A percentile compares a stretch with the other conserved stretches of the same genome.
phyloP scores from a whole-genome alignment of 495 filamentous ascomycete species.

The Terfezia boudieri region DNA sequence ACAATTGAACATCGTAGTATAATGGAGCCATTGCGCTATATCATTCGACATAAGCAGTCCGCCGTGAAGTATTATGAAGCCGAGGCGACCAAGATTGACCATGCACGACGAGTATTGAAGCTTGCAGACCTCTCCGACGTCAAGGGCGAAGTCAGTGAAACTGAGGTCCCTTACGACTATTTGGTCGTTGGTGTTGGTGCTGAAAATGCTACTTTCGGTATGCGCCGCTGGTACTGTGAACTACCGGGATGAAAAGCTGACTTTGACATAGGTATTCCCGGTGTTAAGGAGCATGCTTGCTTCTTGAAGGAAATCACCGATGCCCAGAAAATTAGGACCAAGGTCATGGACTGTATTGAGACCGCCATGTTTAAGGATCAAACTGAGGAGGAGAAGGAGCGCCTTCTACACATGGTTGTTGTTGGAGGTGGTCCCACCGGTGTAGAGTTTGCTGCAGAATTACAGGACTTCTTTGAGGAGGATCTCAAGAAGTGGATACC shows the following conservation, averaged over 20 bases:
- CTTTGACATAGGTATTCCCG: conserved; percentile 48
- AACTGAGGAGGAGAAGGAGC: conserved; percentile 67
- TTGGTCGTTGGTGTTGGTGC: conserved; percentile 91
- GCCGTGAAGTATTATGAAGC: conserved; percentile 89
- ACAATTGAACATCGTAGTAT: conserved; percentile 96
- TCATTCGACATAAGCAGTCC: conserved; percentile 46
- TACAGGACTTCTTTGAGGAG: conserved; percentile 96
- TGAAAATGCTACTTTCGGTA: conserved; percentile 94
- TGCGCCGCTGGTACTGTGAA: conserved; percentile 7
- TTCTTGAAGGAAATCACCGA: conserved; percentile 97
- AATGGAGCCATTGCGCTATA: conserved; percentile 95
- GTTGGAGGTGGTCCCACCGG: conserved; percentile 95
- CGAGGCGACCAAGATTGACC: conserved; percentile 90
- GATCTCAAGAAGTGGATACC: conserved; percentile 97
- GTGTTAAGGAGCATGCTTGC: conserved; percentile 84
- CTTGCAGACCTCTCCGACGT: conserved; percentile 86
- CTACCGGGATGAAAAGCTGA: not conserved
- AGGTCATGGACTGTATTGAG: conserved; percentile 83
- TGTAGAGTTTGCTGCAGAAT: conserved; percentile 93
- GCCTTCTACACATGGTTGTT: conserved; percentile 96
- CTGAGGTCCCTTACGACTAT: conserved; percentile 94
- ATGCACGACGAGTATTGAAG: conserved; percentile 64
- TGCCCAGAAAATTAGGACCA: conserved; percentile 84
- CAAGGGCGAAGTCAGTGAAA: conserved; percentile 59
- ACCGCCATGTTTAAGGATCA: conserved; percentile 23